These are phyloP conservation scores for Chytriomyces sp. DNA, from an alignment of 192 early-diverging fungal genomes.

Conservation along the genomic window DNA sequence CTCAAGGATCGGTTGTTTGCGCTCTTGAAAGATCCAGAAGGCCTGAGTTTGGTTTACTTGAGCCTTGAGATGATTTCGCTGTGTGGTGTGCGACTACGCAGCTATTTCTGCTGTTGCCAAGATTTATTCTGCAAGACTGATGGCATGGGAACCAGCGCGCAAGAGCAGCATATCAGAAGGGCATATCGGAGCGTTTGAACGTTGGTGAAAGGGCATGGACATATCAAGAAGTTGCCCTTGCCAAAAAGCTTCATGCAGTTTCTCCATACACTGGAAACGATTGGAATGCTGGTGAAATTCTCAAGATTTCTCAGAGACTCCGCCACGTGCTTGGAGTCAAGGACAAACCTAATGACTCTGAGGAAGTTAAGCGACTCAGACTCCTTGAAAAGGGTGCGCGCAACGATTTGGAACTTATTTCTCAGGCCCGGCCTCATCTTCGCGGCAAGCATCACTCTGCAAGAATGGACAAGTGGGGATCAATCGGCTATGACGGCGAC, in stretches of 20 bases:
- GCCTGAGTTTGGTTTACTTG: conserved; percentile 40
- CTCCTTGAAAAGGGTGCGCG: neutral
- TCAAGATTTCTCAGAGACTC: neutral
- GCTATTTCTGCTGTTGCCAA: too few species aligned
- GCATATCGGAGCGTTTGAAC: neutral
- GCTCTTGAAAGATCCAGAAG: conserved; percentile 31
- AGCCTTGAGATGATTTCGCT: conserved; percentile 25
- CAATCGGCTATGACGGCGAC: too few species aligned
- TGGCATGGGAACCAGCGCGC: too few species aligned
- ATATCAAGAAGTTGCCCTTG: neutral
- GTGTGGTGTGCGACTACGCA: neutral
- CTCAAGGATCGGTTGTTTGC: conserved; percentile 43
- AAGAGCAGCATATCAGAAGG: too few species aligned
- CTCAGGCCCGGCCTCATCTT: neutral
- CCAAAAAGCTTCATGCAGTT: neutral
- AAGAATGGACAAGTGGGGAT: too few species aligned
- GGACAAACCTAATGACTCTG: neutral
- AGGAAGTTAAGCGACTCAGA: neutral
- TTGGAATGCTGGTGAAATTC: neutral
- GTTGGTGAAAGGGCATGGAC: neutral
- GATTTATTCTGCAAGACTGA: too few species aligned
- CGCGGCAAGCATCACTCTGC: too few species aligned
- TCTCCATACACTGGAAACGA: neutral
- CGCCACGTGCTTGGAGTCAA: neutral
- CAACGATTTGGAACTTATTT: neutral